Evolutionary conservation across 305 asterid species (phyloP).

Genomic region (Withania somnifera): DNA sequence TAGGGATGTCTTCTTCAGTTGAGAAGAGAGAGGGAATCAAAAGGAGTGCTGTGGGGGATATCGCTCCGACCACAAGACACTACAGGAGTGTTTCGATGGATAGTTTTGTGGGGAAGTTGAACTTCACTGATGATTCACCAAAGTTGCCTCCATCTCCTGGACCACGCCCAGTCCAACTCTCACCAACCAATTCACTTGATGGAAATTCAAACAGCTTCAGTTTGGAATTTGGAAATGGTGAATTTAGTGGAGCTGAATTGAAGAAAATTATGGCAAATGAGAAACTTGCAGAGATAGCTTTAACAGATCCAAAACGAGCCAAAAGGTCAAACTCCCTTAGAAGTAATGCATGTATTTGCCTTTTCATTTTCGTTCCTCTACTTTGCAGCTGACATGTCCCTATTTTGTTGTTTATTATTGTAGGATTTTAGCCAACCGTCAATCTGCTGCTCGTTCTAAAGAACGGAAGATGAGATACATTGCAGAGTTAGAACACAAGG

Average conservation of each 20-base stretch:
- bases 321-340: slow-evolving; percentile 38
- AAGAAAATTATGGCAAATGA: slow-evolving; percentile 91
- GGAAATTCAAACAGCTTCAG: slow-evolving; percentile 53
- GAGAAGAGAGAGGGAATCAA: slow-evolving; percentile 59
- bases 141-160: slow-evolving; percentile 63
- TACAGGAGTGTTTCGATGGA: slow-evolving; percentile 83
- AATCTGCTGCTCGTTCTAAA: slow-evolving; percentile 94
- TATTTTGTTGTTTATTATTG: not conserved
- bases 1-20: slow-evolving; percentile 17
- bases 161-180: slow-evolving; percentile 38
- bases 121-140: slow-evolving; percentile 55
- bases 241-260: slow-evolving; percentile 77
- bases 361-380: not conserved
- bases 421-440: slow-evolving; percentile 93
- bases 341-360: not conserved
- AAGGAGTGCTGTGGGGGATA: slow-evolving; percentile 64
- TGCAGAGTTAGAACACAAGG: slow-evolving; percentile 89
- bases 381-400: not conserved
- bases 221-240: slow-evolving; percentile 87
- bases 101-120: slow-evolving; percentile 66
- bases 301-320: slow-evolving; percentile 82
- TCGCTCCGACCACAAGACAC: slow-evolving; percentile 65
- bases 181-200: slow-evolving; percentile 61
- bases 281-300: slow-evolving; percentile 81
- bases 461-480: slow-evolving; percentile 91